Percentiles rank a stretch among this genome's conserved stretches.
These are phyloP conservation scores for Cystofilobasidium capitatum DNA, from an alignment of 768 basidiomycete genomes.

Conservation along the genomic window DNA sequence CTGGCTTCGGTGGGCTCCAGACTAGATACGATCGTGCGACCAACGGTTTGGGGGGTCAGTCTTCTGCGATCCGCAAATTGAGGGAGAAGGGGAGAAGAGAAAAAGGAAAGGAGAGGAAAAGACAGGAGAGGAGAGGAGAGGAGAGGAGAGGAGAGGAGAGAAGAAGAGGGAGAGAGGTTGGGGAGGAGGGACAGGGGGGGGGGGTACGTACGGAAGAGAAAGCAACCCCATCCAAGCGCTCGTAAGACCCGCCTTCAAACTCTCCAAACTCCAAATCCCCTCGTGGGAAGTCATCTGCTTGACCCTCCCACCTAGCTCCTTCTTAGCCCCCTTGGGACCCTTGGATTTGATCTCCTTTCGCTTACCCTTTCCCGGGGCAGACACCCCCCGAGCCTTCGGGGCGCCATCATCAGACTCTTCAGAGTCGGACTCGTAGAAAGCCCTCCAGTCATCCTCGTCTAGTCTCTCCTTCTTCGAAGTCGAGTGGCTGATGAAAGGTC, in stretches of 20 bases:
- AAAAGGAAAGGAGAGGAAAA: too few relatives aligned
- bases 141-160: neutral
- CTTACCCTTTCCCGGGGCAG: constrained; percentile 4
- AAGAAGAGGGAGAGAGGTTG: too few relatives aligned
- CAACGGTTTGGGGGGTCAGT: neutral
- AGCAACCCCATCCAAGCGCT: constrained; percentile 25
- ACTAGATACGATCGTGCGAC: neutral
- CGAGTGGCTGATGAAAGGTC: neutral
- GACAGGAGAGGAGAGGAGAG: too few relatives aligned
- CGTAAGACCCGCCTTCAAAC: constrained; percentile 23
- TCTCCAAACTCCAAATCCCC: constrained; percentile 45
- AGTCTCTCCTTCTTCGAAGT: constrained; percentile 35
- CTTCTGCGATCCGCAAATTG: neutral
- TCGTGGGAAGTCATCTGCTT: constrained; percentile 23
- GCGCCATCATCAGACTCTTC: constrained; percentile 31
- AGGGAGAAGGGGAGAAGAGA: neutral
- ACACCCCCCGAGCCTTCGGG: neutral
- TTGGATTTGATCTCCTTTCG: constrained; percentile 35
- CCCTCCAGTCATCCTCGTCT: constrained; percentile 62
- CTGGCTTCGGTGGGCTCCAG: constrained; percentile 42
- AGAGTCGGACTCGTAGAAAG: constrained; percentile 62
- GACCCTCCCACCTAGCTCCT: constrained; percentile 22
- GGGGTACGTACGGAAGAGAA: constrained; percentile 15
- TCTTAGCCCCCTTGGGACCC: constrained; percentile 40
- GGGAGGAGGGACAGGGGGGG: too few relatives aligned